Evolutionary conservation across 2,329 filamentous ascomycete genomes (phyloP).

Genomic region (Cytospora piceae): DNA sequence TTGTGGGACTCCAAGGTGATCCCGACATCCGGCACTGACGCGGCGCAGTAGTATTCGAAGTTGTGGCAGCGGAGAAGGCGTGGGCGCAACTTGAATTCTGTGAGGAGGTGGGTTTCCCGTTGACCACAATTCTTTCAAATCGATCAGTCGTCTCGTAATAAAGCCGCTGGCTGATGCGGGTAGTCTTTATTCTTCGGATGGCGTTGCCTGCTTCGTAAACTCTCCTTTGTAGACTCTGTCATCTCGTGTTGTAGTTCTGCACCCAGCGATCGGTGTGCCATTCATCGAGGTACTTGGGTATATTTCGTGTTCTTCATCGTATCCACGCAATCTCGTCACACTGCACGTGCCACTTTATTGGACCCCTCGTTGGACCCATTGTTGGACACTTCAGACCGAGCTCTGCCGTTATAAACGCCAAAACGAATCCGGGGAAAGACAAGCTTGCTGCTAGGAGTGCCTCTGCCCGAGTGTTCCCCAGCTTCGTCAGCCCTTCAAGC

Average conservation of each 20-base stretch:
- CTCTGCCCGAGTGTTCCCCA: neutral
- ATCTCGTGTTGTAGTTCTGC: neutral
- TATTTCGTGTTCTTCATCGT: conserved; percentile 15
- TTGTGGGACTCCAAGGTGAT: neutral
- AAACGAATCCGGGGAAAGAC: neutral
- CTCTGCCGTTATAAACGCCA: neutral
- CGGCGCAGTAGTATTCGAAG: conserved; percentile 19
- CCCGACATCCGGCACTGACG: conserved; percentile 26
- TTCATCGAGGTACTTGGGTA: neutral
- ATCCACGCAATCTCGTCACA: conserved; percentile 7
- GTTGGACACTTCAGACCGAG: neutral
- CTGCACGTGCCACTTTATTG: conserved; percentile 1
- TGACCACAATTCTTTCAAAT: no score
- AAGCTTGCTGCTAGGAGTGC: neutral
- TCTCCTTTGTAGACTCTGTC: neutral
- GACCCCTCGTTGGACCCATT: neutral
- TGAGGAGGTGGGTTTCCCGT: neutral
- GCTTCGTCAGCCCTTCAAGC: neutral
- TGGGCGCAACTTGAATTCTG: conserved; percentile 9
- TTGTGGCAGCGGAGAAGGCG: conserved; percentile 11
- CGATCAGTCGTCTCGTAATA: neutral
- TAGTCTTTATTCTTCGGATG: neutral
- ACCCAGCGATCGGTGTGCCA: neutral
- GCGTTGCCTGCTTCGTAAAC: neutral
- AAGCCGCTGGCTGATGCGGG: conserved; percentile 4